Base-by-base conservation (phyloP, 805 yeast genomes). In the Ogataea saltuana region DNA sequence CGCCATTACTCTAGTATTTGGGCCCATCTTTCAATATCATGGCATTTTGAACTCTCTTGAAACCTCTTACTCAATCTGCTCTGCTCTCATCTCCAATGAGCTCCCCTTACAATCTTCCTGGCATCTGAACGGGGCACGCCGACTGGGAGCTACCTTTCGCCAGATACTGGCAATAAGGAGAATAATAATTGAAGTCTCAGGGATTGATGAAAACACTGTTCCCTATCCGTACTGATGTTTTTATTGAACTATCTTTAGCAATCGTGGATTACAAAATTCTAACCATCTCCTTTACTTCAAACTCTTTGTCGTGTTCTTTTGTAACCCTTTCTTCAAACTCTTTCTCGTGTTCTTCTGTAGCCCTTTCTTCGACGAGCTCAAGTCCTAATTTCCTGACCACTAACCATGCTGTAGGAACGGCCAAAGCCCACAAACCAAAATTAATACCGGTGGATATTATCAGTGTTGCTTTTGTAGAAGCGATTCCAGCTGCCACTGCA, bases 1-100 rank as follows among this genome's bases (percentile, higher is more conserved):
- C 6, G 33, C 33, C 6, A 21, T 29, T 20, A 16, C 33, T 15
- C 33, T 29, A 4, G 17, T 29, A 10, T 29, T 29, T 9, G 33
- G 33, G 6, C 33, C 33, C 12, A 32, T 32, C 12, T 32, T 32
- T 11, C 34, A 32, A 25, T 29, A 16, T 16, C 33, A 29, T 29
- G 33, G 21, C 6, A n/a, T 29, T 29, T 17, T 29, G n/a, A 29
- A 29, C 12, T 12, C 33, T 9, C n/a, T 29, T 11, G 33, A 29
- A 9, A 29, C 33, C 7, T 29, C 33, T n/a, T 29, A 13, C 21
- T 16, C 33, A 15, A 29, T 29, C 12, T 29, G 33, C 17, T 20
- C 33, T 7, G 33, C 33, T 9, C 20, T 29, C 12, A 29, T 29
- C 4, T 29, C 33, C 20, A 29, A 29, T 17, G 8, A 17, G 11